Evolutionary conservation across 2,329 filamentous ascomycete genomes (phyloP).

Genomic region (Elsinoe australis): DNA sequence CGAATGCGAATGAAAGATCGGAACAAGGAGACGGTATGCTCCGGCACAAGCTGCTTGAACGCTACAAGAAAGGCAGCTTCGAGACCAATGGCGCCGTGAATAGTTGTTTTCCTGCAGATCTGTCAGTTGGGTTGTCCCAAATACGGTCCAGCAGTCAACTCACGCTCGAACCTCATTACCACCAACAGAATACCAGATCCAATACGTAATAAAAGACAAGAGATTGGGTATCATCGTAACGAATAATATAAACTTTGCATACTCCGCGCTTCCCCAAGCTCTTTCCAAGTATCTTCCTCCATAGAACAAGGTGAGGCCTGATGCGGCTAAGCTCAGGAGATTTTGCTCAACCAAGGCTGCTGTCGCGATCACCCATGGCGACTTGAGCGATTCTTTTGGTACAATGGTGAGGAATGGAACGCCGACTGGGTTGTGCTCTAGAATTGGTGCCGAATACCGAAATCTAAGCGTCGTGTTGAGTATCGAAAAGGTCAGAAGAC

Average conservation of each 20-base stretch:
- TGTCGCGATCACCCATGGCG: conserved; percentile 87
- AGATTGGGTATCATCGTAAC: conserved; percentile 73
- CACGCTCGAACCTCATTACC: conserved; percentile 37
- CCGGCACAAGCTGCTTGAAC: conserved; percentile 94
- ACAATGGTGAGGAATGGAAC: conserved; percentile 80
- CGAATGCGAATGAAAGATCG: conserved; percentile 81
- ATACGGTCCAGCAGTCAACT: background rate
- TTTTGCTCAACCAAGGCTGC: conserved; percentile 89
- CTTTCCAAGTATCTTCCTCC: conserved; percentile 91
- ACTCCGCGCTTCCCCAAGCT: conserved; percentile 87
- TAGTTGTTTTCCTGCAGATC: conserved; percentile 56
- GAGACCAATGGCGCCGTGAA: conserved; percentile 80
- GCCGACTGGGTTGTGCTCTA: conserved; percentile 28
- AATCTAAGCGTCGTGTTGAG: conserved; percentile 74
- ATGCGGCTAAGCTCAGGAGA: conserved; percentile 73
- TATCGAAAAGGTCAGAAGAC: conserved; percentile 67
- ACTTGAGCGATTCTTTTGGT: conserved; percentile 72
- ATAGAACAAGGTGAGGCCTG: conserved; percentile 73
- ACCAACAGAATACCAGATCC: conserved; percentile 64
- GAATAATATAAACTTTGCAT: conserved; percentile 80
- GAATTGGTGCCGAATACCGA: conserved; percentile 50
- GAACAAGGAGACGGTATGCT: conserved; percentile 93
- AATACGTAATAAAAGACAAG: conserved; percentile 63
- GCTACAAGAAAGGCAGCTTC: conserved; percentile 92
- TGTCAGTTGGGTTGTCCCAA: too few species aligned